Base-by-base conservation (phyloP, 306 rosid genomes). In the Psophocarpus tetragonolobus region DNA sequence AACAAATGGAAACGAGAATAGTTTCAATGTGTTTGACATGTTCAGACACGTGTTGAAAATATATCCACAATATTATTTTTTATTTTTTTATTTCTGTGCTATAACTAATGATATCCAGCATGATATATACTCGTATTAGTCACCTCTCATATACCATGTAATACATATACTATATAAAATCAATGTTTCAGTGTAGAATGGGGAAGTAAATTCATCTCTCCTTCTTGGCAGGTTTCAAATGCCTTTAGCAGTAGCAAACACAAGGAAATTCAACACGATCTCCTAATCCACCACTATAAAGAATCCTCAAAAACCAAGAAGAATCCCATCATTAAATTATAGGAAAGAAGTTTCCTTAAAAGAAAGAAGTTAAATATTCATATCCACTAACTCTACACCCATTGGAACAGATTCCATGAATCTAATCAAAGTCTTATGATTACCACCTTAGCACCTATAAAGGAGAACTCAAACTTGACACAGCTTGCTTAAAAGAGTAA, bases 251-350 rank as follows among this genome's bases (percentile, higher is more conserved):
- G 24, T 50, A 50, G 14, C 12, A 18, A 18, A 50, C 57, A 50
- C 57, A 18, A 53, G 5, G 27, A 71, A 53, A 54, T 17, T 53
- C 3, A 32, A 24, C 47, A 14, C 1, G 29, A 14, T 14, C 23
- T 8, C 9, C 36, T 20, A n/a, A n/a, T 12, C 10, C 51, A 20
- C 9, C 68, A 26, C 6, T 3, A 38, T 39, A 4, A 73, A 41
- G 36, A 67, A 42, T 26, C 50, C 51, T n/a, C 78, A 10, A 24
- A 45, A 60, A 74, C n/a, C n/a, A n/a, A n/a, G n/a, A 39, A n/a
- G 12, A 10, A 39, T 8, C 32, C 18, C 51, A 45, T 20, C 20
- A 18, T 0, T 15, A 45, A 45, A 45, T 21, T 51, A 20, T 18
- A 21, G 60, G 5, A 51, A 26, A 13, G 15, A 74, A 60, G 35